Percentiles rank a stretch among this genome's conserved stretches.
Evolutionary conservation across 164 flowering plant genomes (phyloP).

Genomic region (Annona cherimola): DNA sequence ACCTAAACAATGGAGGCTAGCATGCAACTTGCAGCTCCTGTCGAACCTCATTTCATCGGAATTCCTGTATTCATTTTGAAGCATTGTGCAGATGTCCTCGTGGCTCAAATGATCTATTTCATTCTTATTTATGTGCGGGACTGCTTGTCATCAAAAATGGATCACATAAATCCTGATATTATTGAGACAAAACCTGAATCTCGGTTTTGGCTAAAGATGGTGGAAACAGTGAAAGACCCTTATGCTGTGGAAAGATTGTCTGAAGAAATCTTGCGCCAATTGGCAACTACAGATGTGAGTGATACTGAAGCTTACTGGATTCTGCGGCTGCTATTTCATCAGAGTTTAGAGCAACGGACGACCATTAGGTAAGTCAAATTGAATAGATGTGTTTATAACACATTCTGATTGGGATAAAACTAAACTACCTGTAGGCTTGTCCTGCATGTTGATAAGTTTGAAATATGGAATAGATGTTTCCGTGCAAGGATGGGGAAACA

Average conservation of each 20-base stretch:
- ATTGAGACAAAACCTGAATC: conserved; percentile 42
- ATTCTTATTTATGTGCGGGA: conserved; percentile 46
- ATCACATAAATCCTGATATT: conserved; percentile 19
- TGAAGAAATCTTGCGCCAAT: conserved; percentile 66
- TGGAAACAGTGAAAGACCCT: conserved; percentile 67
- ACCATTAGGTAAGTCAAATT: conserved; percentile 45
- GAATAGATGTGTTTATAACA: background rate
- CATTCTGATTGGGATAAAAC: background rate
- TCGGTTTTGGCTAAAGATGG: conserved; percentile 57
- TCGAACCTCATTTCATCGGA: background rate
- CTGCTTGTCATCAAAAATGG: conserved; percentile 25
- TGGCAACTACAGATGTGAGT: conserved; percentile 40
- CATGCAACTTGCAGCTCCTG: background rate
- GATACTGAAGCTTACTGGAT: conserved; percentile 85
- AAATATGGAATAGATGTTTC: background rate
- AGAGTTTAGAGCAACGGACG: conserved; percentile 28
- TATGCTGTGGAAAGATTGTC: conserved; percentile 73
- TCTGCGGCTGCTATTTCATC: conserved; percentile 70
- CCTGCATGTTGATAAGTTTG: background rate
- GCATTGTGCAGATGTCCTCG: conserved; percentile 53
- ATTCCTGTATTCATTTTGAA: background rate
- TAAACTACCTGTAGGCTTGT: background rate
- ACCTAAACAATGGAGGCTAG: too few relatives aligned
- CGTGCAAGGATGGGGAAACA: too few relatives aligned
- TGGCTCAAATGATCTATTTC: conserved; percentile 50